Evolutionary conservation across 345 rosid species (phyloP).

Genomic region (Corymbia maculata): DNA sequence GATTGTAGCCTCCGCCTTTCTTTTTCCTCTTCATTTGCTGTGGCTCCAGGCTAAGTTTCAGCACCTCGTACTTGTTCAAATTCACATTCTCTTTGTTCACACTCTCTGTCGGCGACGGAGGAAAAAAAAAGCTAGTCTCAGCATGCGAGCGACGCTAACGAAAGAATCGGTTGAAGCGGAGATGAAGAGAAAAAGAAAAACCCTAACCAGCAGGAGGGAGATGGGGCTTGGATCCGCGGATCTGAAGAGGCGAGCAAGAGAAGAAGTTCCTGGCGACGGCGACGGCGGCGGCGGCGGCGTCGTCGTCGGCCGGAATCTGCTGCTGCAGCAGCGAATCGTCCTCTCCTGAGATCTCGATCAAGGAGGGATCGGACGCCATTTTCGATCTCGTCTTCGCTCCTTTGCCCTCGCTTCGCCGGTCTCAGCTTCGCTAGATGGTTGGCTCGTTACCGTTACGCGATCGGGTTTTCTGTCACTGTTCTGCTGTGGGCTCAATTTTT

Average conservation of each 20-base stretch:
- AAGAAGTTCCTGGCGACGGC: slow-evolving; percentile 7
- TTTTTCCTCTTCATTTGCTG: slow-evolving; percentile 91
- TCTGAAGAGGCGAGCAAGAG: slow-evolving; percentile 64
- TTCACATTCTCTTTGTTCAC: slow-evolving; percentile 39
- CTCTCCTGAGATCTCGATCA: slow-evolving; percentile 56
- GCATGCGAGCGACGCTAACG: background rate
- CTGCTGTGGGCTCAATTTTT: background rate
- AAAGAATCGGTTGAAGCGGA: background rate
- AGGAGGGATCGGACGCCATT: slow-evolving; percentile 57
- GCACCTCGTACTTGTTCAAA: slow-evolving; percentile 29
- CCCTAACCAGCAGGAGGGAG: slow-evolving; percentile 23
- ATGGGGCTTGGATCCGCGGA: slow-evolving; percentile 20
- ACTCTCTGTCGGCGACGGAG: background rate
- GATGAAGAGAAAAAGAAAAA: background rate
- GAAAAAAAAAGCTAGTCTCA: slow-evolving; percentile 2
- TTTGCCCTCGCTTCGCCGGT: background rate
- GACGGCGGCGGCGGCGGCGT: background rate
- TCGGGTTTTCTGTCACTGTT: background rate
- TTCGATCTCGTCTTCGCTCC: background rate
- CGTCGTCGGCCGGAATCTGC: slow-evolving; percentile 11
- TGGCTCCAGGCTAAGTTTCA: slow-evolving; percentile 53
- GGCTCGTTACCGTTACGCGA: background rate
- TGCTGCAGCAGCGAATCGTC: slow-evolving; percentile 57
- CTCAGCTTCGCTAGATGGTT: background rate
- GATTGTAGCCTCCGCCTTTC: slow-evolving; percentile 58